These are phyloP conservation scores for Osmozyma mogii DNA, from an alignment of 805 yeast species.

Conservation along the genomic window DNA sequence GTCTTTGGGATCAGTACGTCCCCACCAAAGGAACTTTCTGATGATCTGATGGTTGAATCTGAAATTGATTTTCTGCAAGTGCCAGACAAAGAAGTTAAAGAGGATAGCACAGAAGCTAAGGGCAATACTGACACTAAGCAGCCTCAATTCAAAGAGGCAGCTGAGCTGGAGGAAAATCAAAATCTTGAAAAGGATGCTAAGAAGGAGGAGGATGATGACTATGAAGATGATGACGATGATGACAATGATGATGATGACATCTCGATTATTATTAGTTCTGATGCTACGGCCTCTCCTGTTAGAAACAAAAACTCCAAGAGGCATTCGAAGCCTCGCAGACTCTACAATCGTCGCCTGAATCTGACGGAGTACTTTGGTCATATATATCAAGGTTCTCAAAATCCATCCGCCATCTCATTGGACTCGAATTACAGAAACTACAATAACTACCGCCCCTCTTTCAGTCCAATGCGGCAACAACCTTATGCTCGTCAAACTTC, in stretches of 20 bases:
- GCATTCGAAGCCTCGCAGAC: slow-evolving; percentile 1
- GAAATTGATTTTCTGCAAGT: too few species aligned
- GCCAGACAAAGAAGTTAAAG: too few species aligned
- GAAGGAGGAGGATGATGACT: slow-evolving; percentile 4
- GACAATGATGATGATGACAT: slow-evolving; percentile 31
- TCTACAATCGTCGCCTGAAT: slow-evolving; percentile 3
- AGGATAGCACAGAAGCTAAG: too few species aligned
- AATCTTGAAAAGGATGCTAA: slow-evolving; percentile 4
- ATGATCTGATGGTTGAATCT: too few species aligned
- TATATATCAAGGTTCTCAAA: slow-evolving; percentile 11
- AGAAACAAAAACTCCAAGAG: slow-evolving; percentile 5
- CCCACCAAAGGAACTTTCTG: background rate
- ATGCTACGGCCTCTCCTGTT: slow-evolving; percentile 17
- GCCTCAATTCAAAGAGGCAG: too few species aligned
- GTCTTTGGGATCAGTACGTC: slow-evolving; percentile 36
- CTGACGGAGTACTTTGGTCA: slow-evolving; percentile 4
- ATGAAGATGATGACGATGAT: slow-evolving; percentile 21
- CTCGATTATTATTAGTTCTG: slow-evolving; percentile 31
- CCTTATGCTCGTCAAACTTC: too few species aligned
- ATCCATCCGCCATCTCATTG: slow-evolving; percentile 15
- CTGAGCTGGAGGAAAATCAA: slow-evolving; percentile 2
- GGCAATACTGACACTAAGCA: too few species aligned
- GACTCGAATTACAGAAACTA: slow-evolving; percentile 7
- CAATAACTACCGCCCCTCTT: slow-evolving; percentile 1
- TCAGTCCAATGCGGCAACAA: slow-evolving; percentile 2